These are phyloP conservation scores for Talaromyces adpressus DNA, from an alignment of 495 filamentous ascomycete genomes.

Conservation along the genomic window DNA sequence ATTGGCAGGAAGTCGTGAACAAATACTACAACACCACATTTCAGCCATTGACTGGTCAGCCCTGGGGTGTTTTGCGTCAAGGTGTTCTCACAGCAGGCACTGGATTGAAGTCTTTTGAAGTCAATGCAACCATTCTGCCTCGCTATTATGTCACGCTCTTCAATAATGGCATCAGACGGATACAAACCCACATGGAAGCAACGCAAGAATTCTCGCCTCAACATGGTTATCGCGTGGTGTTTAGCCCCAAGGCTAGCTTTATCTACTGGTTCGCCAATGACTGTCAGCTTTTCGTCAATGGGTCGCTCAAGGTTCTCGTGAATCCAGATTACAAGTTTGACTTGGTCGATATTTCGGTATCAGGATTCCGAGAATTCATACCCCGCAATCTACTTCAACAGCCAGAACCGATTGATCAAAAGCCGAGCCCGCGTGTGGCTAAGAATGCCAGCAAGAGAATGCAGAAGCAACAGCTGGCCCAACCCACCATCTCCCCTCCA, in stretches of 20 bases:
- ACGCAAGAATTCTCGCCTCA: conserved; percentile 48
- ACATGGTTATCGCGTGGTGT: conserved; percentile 58
- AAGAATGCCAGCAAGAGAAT: conserved; percentile 50
- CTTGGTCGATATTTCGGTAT: conserved; percentile 60
- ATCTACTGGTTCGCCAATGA: conserved; percentile 68
- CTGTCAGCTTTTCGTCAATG: conserved; percentile 61
- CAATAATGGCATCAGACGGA: conserved; percentile 69
- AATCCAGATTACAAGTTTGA: conserved; percentile 65
- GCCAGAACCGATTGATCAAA: conserved; percentile 50
- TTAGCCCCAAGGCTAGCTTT: conserved; percentile 54
- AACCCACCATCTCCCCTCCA: conserved; percentile 47
- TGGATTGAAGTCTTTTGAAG: conserved; percentile 66
- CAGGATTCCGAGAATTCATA: conserved; percentile 60
- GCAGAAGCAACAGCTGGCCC: conserved; percentile 44
- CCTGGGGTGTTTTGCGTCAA: conserved; percentile 60
- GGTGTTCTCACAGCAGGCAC: conserved; percentile 46
- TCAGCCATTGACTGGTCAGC: conserved; percentile 11
- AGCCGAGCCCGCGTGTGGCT: conserved; percentile 61
- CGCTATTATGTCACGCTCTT: conserved; percentile 80
- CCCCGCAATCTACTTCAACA: conserved; percentile 45
- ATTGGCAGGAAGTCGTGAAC: conserved; percentile 71
- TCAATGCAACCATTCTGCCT: conserved; percentile 64
- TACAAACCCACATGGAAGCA: conserved; percentile 65
- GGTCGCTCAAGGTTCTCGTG: conserved; percentile 57
- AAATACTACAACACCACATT: conserved; percentile 55